phyloP scores from a whole-genome alignment of 331 rosid genomes.

The Quercus tomentella region DNA sequence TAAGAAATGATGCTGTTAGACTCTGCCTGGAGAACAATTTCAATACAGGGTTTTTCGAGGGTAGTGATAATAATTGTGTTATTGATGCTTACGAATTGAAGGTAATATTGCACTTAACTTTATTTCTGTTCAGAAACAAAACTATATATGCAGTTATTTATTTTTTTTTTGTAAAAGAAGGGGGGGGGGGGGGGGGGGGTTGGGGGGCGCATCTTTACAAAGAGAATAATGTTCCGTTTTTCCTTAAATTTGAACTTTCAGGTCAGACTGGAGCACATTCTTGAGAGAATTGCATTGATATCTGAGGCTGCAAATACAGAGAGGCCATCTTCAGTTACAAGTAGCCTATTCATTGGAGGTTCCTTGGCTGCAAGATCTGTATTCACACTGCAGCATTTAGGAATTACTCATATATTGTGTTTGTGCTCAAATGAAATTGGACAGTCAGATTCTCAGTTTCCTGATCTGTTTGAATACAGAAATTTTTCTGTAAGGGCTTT shows the following conservation, averaged over 20 bases:
- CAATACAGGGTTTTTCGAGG: conserved; percentile 88
- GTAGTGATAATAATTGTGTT: conserved; percentile 69
- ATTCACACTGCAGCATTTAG: conserved; percentile 73
- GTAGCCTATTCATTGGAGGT: conserved; percentile 78
- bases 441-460: conserved; percentile 92
- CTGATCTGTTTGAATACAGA: conserved; percentile 67
- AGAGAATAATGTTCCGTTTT: conserved; percentile 1
- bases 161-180: background rate
- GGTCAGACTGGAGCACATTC: conserved; percentile 96
- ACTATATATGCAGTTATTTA: background rate
- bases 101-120: conserved; percentile 35
- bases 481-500: conserved; percentile 69
- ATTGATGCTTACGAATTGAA: conserved; percentile 92
- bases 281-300: conserved; percentile 83
- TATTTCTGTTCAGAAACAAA: background rate
- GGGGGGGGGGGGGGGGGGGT: background rate
- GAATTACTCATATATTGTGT: conserved; percentile 82
- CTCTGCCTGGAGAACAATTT: conserved; percentile 94
- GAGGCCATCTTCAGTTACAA: conserved; percentile 75
- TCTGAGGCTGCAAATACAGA: conserved; percentile 96
- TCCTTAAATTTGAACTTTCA: conserved; percentile 31
- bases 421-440: conserved; percentile 94
- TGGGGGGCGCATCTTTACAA: background rate
- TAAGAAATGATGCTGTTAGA: conserved; percentile 81
- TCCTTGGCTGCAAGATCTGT: conserved; percentile 94